Evolutionary conservation across 2,329 filamentous ascomycete genomes (phyloP).

Genomic region (Seiridium unicorne): DNA sequence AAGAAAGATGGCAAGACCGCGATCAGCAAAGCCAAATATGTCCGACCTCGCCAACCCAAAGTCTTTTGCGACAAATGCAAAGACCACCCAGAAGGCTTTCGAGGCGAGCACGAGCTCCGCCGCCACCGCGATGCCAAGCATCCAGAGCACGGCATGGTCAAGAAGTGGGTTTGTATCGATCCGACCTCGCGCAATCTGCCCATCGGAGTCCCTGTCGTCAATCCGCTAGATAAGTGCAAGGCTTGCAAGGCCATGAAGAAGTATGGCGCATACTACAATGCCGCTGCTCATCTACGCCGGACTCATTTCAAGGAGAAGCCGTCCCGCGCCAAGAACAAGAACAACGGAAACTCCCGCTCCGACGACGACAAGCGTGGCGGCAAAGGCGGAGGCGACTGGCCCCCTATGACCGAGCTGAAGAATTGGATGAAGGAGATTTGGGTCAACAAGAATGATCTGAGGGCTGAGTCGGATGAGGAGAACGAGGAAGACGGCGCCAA

Average conservation of each 20-base stretch:
- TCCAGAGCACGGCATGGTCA: constrained; percentile 38
- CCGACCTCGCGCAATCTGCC: constrained; percentile 39
- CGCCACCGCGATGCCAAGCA: constrained; percentile 69
- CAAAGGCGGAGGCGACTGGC: constrained; percentile 53
- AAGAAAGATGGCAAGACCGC: constrained; percentile 42
- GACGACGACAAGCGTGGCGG: constrained; percentile 52
- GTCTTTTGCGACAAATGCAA: constrained; percentile 69
- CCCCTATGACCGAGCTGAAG: constrained; percentile 56
- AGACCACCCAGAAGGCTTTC: constrained; percentile 74
- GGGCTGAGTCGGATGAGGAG: constrained; percentile 31
- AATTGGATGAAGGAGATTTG: constrained; percentile 57
- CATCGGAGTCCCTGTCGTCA: constrained; percentile 50
- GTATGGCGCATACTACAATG: constrained; percentile 93
- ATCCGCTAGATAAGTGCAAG: constrained; percentile 77
- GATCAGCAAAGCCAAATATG: constrained; percentile 43
- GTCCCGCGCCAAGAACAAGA: constrained; percentile 42
- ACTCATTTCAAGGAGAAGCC: constrained; percentile 77
- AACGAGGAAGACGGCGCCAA: constrained; percentile 35
- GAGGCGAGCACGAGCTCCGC: constrained; percentile 80
- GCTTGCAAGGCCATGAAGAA: constrained; percentile 73
- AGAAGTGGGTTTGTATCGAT: constrained; percentile 59
- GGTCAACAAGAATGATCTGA: constrained; percentile 32
- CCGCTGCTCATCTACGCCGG: constrained; percentile 83
- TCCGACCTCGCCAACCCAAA: constrained; percentile 68
- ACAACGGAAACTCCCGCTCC: constrained; percentile 21